A percentile compares a stretch with the other conserved stretches of the same genome.
phyloP scores from a whole-genome alignment of 139 green algal species.

The Tetratostichococcus sp. region DNA sequence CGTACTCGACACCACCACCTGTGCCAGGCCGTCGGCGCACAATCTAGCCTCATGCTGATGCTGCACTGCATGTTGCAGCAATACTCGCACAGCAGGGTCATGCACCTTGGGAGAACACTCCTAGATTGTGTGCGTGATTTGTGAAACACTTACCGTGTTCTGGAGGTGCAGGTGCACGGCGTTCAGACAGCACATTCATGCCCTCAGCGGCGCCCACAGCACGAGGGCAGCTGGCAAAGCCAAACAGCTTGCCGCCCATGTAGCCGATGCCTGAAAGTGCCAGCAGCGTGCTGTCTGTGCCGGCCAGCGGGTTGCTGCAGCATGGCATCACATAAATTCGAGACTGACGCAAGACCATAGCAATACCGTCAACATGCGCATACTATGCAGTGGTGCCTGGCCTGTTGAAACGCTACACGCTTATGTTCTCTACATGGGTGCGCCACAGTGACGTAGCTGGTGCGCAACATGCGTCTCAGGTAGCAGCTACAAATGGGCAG shows the following conservation, averaged over 20 bases:
- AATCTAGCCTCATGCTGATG: no score
- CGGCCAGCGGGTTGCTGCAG: conserved; percentile 91
- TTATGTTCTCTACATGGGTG: no score
- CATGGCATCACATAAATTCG: not conserved
- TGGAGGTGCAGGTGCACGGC: not conserved
- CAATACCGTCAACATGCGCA: no score
- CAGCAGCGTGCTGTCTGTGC: conserved; percentile 90
- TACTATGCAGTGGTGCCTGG: no score
- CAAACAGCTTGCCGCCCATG: conserved; percentile 68
- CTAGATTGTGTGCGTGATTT: no score
- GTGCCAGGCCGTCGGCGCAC: no score
- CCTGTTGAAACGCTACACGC: no score
- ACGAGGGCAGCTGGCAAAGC: conserved; percentile 93
- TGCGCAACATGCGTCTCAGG: not conserved
- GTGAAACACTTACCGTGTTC: not conserved
- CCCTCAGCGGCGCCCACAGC: conserved; percentile 89
- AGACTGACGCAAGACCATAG: no score
- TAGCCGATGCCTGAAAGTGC: conserved; percentile 80
- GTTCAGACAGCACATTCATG: conserved; percentile 90
- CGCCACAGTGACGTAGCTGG: not conserved
- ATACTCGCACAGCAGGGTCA: no score
- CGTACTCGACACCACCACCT: conserved; percentile 8
- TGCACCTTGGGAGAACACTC: no score
- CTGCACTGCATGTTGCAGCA: no score
- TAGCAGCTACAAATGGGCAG: no score